Percentiles rank a stretch among this genome's conserved stretches.
These are phyloP conservation scores for Boletus speciosus DNA, from an alignment of 768 basidiomycete genomes.

Conservation along the genomic window DNA sequence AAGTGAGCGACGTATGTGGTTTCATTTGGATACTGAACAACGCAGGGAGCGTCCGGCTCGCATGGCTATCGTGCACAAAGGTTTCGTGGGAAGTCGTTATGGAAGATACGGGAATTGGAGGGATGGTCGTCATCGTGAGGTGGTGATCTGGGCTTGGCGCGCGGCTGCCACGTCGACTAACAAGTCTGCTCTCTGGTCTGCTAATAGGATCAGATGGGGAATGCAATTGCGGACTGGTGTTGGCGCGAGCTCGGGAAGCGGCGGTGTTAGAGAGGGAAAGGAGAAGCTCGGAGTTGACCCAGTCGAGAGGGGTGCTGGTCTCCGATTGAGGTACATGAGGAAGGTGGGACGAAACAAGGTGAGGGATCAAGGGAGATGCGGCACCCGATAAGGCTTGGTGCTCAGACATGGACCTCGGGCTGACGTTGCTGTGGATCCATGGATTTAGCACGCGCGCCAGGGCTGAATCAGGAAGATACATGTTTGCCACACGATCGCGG, in stretches of 20 bases:
- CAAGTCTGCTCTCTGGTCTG: slow-evolving; percentile 22
- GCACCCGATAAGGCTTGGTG: slow-evolving; percentile 20
- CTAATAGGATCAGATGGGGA: slow-evolving; percentile 28
- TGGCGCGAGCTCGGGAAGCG: slow-evolving; percentile 21
- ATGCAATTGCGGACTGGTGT: slow-evolving; percentile 12
- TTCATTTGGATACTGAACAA: slow-evolving; percentile 63
- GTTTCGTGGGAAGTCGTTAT: slow-evolving; percentile 38
- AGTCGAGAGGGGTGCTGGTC: slow-evolving; percentile 55
- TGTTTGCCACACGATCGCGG: slow-evolving; percentile 82
- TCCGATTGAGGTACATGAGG: slow-evolving; percentile 45
- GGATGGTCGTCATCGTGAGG: slow-evolving; percentile 8
- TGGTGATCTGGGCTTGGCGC: slow-evolving; percentile 57
- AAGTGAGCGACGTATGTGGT: slow-evolving; percentile 47
- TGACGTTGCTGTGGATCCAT: slow-evolving; percentile 46
- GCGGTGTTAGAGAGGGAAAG: slow-evolving; percentile 50
- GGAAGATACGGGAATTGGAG: not conserved
- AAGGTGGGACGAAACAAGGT: slow-evolving; percentile 26
- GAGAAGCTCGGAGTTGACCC: slow-evolving; percentile 84
- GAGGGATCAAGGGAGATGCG: slow-evolving; percentile 39
- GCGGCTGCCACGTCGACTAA: slow-evolving; percentile 42
- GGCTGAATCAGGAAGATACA: slow-evolving; percentile 63
- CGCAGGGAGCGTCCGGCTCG: slow-evolving; percentile 49
- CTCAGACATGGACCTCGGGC: slow-evolving; percentile 31
- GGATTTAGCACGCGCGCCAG: slow-evolving; percentile 64
- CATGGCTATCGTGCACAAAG: slow-evolving; percentile 49